Conservation (phyloP, 75 land plant species). For the Sequoia sempervirens region DNA sequence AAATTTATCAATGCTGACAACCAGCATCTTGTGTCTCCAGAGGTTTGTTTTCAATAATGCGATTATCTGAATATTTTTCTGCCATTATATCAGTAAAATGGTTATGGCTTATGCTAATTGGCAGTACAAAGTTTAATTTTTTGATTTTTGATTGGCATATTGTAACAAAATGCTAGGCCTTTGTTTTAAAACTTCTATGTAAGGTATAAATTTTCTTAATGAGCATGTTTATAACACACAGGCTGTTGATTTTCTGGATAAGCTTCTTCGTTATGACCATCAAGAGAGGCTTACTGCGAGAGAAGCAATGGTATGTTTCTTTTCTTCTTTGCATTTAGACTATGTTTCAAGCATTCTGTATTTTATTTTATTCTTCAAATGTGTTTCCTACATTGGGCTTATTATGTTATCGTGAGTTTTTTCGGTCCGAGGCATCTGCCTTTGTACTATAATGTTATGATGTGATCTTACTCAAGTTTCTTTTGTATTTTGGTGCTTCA, state of each 20-base stretch:
- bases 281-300: constrained; percentile 87
- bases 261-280: constrained; percentile 92
- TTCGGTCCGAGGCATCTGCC: background rate
- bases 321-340: background rate
- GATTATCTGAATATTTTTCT: background rate
- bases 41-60: constrained; percentile 33
- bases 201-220: background rate
- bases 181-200: background rate
- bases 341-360: background rate
- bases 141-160: background rate
- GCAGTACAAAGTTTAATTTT: background rate
- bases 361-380: background rate
- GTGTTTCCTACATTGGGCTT: background rate
- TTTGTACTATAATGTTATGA: too few species aligned
- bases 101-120: background rate
- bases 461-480: too few species aligned
- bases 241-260: constrained; percentile 96
- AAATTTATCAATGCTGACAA: constrained; percentile 81
- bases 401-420: background rate
- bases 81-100: background rate
- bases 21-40: constrained; percentile 84
- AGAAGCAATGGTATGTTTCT: constrained; percentile 75
- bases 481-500: too few species aligned
- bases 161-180: background rate
- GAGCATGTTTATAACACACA: constrained; percentile 17